Evolutionary conservation across 1,284 basidiomycete species (phyloP).

Genomic region (Abortiporus biennis): DNA sequence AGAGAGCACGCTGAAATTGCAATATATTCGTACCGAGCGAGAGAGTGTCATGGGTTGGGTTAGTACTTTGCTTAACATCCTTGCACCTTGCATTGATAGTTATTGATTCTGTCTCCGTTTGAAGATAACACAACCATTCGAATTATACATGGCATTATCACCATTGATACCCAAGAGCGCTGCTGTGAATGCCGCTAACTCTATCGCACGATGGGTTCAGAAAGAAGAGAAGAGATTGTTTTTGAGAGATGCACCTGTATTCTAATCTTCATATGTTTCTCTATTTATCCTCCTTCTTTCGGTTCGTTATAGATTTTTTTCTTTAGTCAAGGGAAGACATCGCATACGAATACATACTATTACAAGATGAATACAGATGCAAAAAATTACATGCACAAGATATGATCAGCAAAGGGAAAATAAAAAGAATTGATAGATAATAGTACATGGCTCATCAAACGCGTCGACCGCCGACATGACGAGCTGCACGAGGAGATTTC

Average conservation of each 20-base stretch:
- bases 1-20: slow-evolving; percentile 69
- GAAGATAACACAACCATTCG: slow-evolving; percentile 89
- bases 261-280: slow-evolving; percentile 46
- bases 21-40: slow-evolving; percentile 77
- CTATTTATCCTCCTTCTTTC: not conserved
- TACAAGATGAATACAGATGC: not conserved
- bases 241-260: slow-evolving; percentile 82
- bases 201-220: slow-evolving; percentile 86
- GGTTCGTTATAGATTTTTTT: not conserved
- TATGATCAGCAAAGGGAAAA: too few species aligned
- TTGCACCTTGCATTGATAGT: not conserved
- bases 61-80: slow-evolving; percentile 20
- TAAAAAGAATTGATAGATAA: too few species aligned
- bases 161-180: slow-evolving; percentile 83
- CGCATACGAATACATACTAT: not conserved
- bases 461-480: too few species aligned
- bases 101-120: slow-evolving; percentile 2
- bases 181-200: slow-evolving; percentile 81
- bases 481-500: too few species aligned
- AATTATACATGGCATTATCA: slow-evolving; percentile 83
- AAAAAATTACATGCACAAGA: not conserved
- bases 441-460: too few species aligned
- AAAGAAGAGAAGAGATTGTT: slow-evolving; percentile 81
- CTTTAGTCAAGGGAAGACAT: not conserved
- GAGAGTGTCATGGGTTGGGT: slow-evolving; percentile 93